Base-by-base conservation (phyloP, 1,284 basidiomycete genomes). In the Cystobasidiaceae sp. region DNA sequence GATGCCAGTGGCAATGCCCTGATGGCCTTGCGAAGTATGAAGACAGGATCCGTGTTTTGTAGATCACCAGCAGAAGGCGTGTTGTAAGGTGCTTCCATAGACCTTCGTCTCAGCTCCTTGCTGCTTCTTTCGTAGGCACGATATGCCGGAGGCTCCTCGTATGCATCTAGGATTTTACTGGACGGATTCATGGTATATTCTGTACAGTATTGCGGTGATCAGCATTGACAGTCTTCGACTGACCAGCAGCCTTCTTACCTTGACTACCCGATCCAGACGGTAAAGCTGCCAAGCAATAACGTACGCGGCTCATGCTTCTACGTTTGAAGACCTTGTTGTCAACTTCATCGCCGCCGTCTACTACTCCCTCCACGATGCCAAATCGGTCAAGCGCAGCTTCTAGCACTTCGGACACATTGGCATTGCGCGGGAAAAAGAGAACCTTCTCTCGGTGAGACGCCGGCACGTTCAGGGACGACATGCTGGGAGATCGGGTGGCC, bases 311-410 rank as follows among this genome's bases (percentile, higher is more conserved):
- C 19, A 83, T 81, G 76, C 90, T 93, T 67, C 87, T 82, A 61
- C 91, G 81, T 77, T 91, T 90, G 13, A 85, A 82, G 44, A 86
- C 78, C 75, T 93, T 92, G 74, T 96, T 92, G 76, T 97, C 94
- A 0, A 97, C 85, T 73, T 97, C 93, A 76, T 98, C 94, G 0
- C 93, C 93, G 1, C 94, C 94, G 75, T 97, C 93, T 0, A 97
- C 93, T 1, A 98, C 91, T 19, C 93, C 94, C 44, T 97, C 94
- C 33, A 84, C 79, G 54, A 98, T 93, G 0, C 93, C 93, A 74
- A 97, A 97, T 57, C 90, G 80, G 73, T 97, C 93, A 68, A 97
- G 75, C 11, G 88, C 89, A 45, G 90, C 81, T 75, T 98, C 94
- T 52, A 97, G 91, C 8, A 93, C 92, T 76, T 98, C 94, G 0